Base-by-base conservation (phyloP, 2,329 filamentous ascomycete species). In the Fusarium longipes region DNA sequence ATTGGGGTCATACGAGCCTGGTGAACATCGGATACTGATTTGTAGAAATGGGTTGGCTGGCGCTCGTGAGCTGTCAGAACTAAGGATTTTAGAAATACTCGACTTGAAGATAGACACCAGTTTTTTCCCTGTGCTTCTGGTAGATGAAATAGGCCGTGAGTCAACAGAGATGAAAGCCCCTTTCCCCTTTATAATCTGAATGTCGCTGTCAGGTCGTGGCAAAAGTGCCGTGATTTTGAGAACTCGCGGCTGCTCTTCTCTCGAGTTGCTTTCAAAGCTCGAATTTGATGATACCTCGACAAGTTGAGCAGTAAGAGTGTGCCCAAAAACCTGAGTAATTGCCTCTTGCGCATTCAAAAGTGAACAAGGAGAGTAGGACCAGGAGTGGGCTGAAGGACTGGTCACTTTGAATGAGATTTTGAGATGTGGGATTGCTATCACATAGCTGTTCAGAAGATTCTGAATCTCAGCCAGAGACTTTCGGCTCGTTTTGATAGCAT, bases 1-100 rank as follows among this genome's bases (percentile, higher is more conserved):
- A 67, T 93, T 94, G 2, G 84, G 81, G 76, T 94, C 91, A 70
- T 94, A 94, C 58, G 82, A 88, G 27, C 83, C 83, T 1, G 79
- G 73, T 0, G 87, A 84, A 71, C 90, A 93, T 15, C 75, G 75
- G 29, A 94, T 87, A 57, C 88, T 85, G 35, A 94, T 76, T 38
- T 82, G 82, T 38, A 93, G 76, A 72, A 93, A 93, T 0, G 84
- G 83, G 49, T 86, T 84, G 18, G 81, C 82, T 22, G 81, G 67
- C 11, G 65, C 48, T 43, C 67, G 71, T 25, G 75, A 70, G 8
- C 69, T 60, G 10, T 78, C 68, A 1, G 36, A 63, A 6, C 43
- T 71, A 66, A 65, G 68, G 56, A 52, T 70, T 71, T 66, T 74
- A 76, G 65, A 63, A 20, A 92, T 55, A 54, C 82, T 79, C 1